Evolutionary conservation across 768 basidiomycete genomes (phyloP).

Genomic region (Floccularia luteovirens): DNA sequence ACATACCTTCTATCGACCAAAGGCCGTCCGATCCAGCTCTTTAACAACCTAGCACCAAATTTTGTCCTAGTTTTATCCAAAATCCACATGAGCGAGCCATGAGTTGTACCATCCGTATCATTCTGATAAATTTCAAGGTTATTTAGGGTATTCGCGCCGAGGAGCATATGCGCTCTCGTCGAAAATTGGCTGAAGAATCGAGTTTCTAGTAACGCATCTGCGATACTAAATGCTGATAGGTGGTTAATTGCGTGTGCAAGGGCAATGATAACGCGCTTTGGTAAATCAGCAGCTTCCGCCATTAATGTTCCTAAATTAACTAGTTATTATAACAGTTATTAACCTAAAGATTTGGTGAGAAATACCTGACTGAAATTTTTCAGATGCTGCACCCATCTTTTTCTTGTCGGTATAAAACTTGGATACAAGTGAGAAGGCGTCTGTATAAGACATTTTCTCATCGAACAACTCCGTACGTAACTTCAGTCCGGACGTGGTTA

Average conservation of each 20-base stretch:
- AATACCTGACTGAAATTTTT: conserved; percentile 37
- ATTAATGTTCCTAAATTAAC: conserved; percentile 45
- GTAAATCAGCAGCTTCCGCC: conserved; percentile 57
- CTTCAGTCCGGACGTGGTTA: conserved; percentile 26
- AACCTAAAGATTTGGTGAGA: conserved; percentile 2
- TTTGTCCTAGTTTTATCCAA: conserved; percentile 83
- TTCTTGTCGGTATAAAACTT: conserved; percentile 57
- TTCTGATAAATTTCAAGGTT: conserved; percentile 95
- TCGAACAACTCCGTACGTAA: conserved; percentile 61
- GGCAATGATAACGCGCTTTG: conserved; percentile 61
- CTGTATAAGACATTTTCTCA: conserved; percentile 47
- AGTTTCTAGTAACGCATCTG: conserved; percentile 70
- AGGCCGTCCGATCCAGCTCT: conserved; percentile 83
- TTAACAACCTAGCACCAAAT: conserved; percentile 81
- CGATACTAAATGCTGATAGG: conserved; percentile 67
- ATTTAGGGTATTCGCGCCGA: conserved; percentile 80
- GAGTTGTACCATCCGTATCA: conserved; percentile 67
- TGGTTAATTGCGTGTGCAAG: conserved; percentile 69
- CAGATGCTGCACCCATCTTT: conserved; percentile 28
- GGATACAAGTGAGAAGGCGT: conserved; percentile 62
- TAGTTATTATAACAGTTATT: not conserved
- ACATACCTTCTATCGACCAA: conserved; percentile 63
- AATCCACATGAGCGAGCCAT: conserved; percentile 78
- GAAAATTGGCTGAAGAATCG: conserved; percentile 77
- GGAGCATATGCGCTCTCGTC: conserved; percentile 73